Conservation (phyloP, 75 land plant species). For the Adiantum capillusveneris region DNA sequence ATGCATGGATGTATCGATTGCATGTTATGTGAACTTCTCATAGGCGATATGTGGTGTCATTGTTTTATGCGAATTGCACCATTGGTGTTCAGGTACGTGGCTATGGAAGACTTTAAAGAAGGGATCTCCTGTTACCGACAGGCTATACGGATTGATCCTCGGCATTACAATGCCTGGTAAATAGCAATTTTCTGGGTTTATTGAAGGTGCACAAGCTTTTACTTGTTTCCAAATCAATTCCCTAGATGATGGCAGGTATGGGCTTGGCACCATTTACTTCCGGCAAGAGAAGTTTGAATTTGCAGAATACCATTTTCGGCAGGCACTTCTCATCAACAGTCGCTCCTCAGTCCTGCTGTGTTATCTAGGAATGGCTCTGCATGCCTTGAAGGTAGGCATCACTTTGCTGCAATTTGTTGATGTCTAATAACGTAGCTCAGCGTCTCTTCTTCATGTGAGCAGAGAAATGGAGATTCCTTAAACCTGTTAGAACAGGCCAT, state of each 20-base stretch:
- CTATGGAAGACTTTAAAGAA: conserved; percentile 90
- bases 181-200: no score
- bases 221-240: no score
- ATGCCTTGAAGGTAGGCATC: conserved; percentile 61
- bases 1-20: no score
- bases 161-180: conserved; percentile 92
- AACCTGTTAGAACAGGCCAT: conserved; percentile 78
- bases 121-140: conserved; percentile 81
- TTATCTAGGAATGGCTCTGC: conserved; percentile 91
- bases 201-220: no score
- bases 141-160: conserved; percentile 69
- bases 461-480: conserved; percentile 82
- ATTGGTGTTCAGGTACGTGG: conserved; percentile 65
- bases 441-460: background rate
- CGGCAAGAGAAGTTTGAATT: conserved; percentile 96
- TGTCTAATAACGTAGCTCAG: background rate
- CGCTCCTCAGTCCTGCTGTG: conserved; percentile 90
- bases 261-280: conserved; percentile 86
- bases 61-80: background rate
- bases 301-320: conserved; percentile 89
- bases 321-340: conserved; percentile 69
- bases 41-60: background rate
- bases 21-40: no score
- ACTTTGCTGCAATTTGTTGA: background rate
- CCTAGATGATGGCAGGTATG: conserved; percentile 34